phyloP scores from a whole-genome alignment of 2,329 filamentous ascomycete species.

The Aureobasidium sp. region DNA sequence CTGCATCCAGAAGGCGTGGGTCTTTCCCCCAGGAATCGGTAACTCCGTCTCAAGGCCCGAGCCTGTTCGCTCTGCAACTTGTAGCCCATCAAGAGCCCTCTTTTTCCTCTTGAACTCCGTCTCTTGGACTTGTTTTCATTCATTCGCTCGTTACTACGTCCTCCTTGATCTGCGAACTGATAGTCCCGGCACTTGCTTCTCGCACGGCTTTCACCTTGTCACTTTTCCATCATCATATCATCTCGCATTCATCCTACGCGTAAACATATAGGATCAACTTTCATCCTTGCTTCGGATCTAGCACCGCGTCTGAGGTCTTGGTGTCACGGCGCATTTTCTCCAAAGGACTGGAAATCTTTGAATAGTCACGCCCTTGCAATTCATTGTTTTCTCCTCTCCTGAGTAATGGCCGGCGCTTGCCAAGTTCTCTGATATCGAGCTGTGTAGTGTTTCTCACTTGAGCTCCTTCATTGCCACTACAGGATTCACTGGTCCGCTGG shows the following conservation, averaged over 20 bases:
- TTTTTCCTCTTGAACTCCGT: constrained; percentile 7
- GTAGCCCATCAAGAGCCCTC: constrained; percentile 5
- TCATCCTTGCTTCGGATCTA: constrained; percentile 4
- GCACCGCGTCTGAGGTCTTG: neutral
- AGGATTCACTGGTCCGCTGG: neutral
- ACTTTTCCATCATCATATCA: neutral
- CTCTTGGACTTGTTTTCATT: neutral
- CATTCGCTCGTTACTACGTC: constrained; percentile 7
- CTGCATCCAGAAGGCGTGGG: constrained; percentile 11
- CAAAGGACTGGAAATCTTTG: neutral
- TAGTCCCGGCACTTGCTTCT: neutral
- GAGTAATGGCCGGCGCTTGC: constrained; percentile 4
- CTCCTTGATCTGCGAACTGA: neutral
- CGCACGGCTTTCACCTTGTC: neutral
- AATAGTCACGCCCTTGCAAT: neutral
- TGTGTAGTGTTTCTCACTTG: neutral
- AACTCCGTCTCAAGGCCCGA: constrained; percentile 11
- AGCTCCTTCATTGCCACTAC: neutral
- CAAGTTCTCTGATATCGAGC: constrained; percentile 2
- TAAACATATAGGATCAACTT: neutral
- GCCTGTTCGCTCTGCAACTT: constrained; percentile 6
- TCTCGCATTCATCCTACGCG: neutral
- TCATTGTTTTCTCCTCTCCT: neutral
- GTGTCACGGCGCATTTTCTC: constrained; percentile 1
- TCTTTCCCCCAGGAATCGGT: constrained; percentile 8